These are phyloP conservation scores for Pythium grandisporangium DNA, from an alignment of 352 stramenopile genomes.

Conservation along the genomic window DNA sequence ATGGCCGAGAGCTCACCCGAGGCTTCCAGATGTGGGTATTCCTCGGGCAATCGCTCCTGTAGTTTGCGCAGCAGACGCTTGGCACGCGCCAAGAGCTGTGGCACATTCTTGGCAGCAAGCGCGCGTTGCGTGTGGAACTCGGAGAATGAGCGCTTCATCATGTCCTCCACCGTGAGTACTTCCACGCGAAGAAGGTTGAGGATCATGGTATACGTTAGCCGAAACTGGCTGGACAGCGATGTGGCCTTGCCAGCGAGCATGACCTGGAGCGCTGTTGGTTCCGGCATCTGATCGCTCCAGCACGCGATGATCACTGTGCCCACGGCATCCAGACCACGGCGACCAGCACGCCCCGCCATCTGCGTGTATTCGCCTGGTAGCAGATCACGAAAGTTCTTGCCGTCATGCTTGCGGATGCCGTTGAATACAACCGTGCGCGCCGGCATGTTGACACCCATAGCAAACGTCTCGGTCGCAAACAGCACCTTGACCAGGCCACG, in stretches of 20 bases:
- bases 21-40: constrained; percentile 51
- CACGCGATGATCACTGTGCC: constrained; percentile 97
- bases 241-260: constrained; percentile 96
- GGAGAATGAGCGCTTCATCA: constrained; percentile 97
- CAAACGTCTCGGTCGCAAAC: constrained; percentile 99
- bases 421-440: constrained; percentile 97
- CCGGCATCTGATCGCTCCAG: constrained; percentile 97
- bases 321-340: constrained; percentile 95
- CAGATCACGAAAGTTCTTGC: constrained; percentile 87
- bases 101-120: constrained; percentile 68
- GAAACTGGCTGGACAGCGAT: constrained; percentile 95
- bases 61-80: constrained; percentile 41
- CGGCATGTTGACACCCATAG: constrained; percentile 99
- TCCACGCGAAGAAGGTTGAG: constrained; percentile 92
- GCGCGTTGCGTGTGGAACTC: constrained; percentile 93
- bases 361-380: constrained; percentile 89
- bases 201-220: constrained; percentile 99
- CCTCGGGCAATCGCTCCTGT: constrained; percentile 31
- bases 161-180: constrained; percentile 87
- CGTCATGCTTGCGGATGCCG: constrained; percentile 96
- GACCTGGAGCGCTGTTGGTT: constrained; percentile 86
- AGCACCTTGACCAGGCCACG: constrained; percentile 96
- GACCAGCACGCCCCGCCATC: constrained; percentile 97
- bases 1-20: constrained; percentile 54
- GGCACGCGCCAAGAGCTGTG: constrained; percentile 60